Evolutionary conservation across 805 yeast genomes (phyloP).

Genomic region (Yarrowia sp.): DNA sequence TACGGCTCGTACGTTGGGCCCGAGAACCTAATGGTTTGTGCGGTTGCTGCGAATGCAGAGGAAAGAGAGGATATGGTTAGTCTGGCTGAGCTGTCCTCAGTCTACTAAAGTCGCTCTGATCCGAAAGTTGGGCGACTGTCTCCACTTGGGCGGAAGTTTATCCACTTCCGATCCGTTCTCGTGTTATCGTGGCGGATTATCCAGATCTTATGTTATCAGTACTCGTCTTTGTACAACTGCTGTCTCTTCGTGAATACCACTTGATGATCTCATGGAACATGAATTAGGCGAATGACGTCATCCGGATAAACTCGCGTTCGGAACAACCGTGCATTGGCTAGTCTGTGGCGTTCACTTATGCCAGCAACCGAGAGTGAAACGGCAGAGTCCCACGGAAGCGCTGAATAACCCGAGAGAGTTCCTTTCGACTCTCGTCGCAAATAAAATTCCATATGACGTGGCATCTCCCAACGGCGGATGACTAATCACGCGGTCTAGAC

Average conservation of each 20-base stretch:
- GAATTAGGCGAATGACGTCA: not conserved
- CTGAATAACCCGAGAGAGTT: not conserved
- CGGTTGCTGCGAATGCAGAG: not conserved
- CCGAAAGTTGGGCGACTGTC: not conserved
- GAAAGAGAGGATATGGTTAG: not conserved
- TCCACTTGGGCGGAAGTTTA: not conserved
- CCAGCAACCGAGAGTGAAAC: not conserved
- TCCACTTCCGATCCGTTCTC: no score
- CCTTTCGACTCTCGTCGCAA: not conserved
- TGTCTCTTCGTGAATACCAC: no score
- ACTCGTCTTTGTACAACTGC: no score
- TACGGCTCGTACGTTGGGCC: not conserved
- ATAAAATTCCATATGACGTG: not conserved
- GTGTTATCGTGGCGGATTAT: no score
- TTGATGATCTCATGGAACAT: not conserved
- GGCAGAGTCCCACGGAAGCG: no score
- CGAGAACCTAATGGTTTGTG: not conserved
- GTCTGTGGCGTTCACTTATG: not conserved
- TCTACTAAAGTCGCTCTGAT: no score
- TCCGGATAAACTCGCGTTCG: slow-evolving; percentile 3
- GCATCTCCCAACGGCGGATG: slow-evolving; percentile 1
- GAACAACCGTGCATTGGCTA: slow-evolving; percentile 2
- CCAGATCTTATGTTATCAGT: no score
- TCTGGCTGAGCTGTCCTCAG: not conserved
- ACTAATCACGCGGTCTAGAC: slow-evolving; percentile 18